Base-by-base conservation (phyloP, 1,284 basidiomycete species). In the Papiliotrema flavescens region DNA sequence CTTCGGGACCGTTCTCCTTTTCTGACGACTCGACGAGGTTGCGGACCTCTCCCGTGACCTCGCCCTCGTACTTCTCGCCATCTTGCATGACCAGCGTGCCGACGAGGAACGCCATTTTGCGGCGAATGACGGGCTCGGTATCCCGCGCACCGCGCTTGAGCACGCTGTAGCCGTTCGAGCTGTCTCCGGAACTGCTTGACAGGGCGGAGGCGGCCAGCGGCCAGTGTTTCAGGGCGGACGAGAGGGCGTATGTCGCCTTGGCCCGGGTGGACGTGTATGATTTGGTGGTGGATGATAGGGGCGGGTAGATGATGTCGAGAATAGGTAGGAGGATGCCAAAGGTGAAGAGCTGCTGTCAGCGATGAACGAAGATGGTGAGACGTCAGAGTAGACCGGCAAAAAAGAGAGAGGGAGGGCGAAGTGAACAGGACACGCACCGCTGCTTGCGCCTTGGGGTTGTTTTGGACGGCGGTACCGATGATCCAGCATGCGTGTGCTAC, bases 381-480 rank as follows among this genome's bases (percentile, higher is more conserved):
- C 13, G 22, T 15, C 37, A n/a, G 39, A 40, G 34, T 35, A 14
- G 6, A 26, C 23, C 24, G 22, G 3, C 6, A 32, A 22, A 17
- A 52, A 47, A 43, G 28, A 35, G 14, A 28, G 35, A 26, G 39
- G 14, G 17, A 8, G 11, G n/a, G 7, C 13, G 9, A 32, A 23
- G 24, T 5, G 41, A 42, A 7, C 37, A 32, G 20, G 20, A 34
- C 9, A 82, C 87, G 66, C 67, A 96, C 90, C 1, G 87, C 84
- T 47, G 84, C 81, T 69, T 98, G 95, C 0, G 92, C 92, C 51
- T 87, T 83, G 4, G 90, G 88, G 66, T 98, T 98, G 74, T 98
- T 98, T 74, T 98, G 94, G 1, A 95, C 77, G 0, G 95, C 93
- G 0, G 95, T 98, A 4, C 95, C 95, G 19, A 90, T 81, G 8